These are phyloP conservation scores for Leccinum variicolor DNA, from an alignment of 768 basidiomycete genomes.

Conservation along the genomic window DNA sequence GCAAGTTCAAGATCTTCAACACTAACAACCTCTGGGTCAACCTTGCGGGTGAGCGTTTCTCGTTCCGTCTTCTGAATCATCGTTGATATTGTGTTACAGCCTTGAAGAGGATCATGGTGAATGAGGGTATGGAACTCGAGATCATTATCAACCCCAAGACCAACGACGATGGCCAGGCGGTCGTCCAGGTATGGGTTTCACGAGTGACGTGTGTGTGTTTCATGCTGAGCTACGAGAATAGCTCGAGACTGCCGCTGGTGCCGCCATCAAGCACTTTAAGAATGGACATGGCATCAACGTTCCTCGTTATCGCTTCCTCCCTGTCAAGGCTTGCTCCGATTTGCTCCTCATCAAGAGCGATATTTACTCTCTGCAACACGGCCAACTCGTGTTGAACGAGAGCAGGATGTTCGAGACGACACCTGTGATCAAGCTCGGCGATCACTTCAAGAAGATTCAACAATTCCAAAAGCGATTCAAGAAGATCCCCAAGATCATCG, in stretches of 20 bases:
- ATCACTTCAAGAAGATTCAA: conserved; percentile 73
- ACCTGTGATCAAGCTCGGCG: conserved; percentile 75
- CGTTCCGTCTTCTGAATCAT: background rate
- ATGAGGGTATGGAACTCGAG: conserved; percentile 66
- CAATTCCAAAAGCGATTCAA: conserved; percentile 75
- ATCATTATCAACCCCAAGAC: conserved; percentile 77
- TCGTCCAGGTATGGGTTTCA: conserved; percentile 51
- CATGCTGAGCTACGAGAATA: conserved; percentile 16
- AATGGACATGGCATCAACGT: conserved; percentile 71
- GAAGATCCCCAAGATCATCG: conserved; percentile 68
- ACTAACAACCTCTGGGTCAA: conserved; percentile 66
- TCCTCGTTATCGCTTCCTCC: conserved; percentile 68
- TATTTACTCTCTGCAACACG: conserved; percentile 68
- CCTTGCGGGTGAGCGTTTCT: conserved; percentile 36
- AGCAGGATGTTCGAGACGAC: conserved; percentile 56
- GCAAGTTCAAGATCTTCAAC: conserved; percentile 83
- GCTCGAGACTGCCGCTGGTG: conserved; percentile 76
- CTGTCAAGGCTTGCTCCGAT: conserved; percentile 61
- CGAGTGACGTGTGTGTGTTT: background rate
- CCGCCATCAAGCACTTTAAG: conserved; percentile 70
- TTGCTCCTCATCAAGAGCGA: conserved; percentile 66
- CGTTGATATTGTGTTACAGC: conserved; percentile 34
- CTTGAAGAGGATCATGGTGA: conserved; percentile 73
- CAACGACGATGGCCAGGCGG: conserved; percentile 64
- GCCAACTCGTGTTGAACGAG: conserved; percentile 60